A percentile compares a stretch with the other conserved stretches of the same genome.
phyloP scores from a whole-genome alignment of 139 green algal genomes.

The Eudorina sp. region DNA sequence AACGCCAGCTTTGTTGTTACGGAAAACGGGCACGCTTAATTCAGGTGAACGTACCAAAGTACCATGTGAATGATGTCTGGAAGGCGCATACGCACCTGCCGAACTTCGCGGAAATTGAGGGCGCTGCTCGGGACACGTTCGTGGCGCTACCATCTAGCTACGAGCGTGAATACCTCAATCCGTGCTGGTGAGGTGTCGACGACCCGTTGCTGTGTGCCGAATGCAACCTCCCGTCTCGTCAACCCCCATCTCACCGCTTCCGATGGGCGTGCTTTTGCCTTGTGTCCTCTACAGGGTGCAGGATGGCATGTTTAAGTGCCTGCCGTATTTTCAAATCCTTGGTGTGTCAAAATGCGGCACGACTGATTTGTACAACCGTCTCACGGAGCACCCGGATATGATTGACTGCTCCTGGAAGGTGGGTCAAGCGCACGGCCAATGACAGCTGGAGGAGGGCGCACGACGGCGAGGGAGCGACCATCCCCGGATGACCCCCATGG shows the following conservation, averaged over 20 bases:
- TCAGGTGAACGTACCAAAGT: conserved; percentile 24
- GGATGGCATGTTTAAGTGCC: conserved; percentile 56
- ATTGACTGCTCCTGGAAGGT: conserved; percentile 65
- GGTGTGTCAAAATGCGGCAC: conserved; percentile 75
- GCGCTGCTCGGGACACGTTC: conserved; percentile 51
- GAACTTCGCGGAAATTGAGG: conserved; percentile 17
- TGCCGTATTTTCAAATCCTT: conserved; percentile 75
- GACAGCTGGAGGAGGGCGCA: too few relatives aligned
- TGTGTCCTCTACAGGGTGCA: neutral
- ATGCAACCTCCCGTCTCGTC: neutral
- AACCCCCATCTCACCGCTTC: neutral
- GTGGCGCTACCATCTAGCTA: conserved; percentile 38
- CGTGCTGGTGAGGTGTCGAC: conserved; percentile 59
- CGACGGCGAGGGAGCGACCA: too few relatives aligned
- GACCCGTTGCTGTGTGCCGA: too few relatives aligned
- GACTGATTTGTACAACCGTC: conserved; percentile 72
- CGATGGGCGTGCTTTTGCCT: neutral
- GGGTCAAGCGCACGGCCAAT: neutral
- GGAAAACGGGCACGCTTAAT: too few relatives aligned
- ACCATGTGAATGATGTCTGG: conserved; percentile 20
- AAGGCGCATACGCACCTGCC: conserved; percentile 13
- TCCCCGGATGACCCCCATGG: too few relatives aligned
- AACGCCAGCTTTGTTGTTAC: neutral
- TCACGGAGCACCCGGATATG: conserved; percentile 64
- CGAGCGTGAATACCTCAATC: conserved; percentile 50